Evolutionary conservation across 1,284 basidiomycete genomes (phyloP).

Genomic region (Tilletia walkeri): DNA sequence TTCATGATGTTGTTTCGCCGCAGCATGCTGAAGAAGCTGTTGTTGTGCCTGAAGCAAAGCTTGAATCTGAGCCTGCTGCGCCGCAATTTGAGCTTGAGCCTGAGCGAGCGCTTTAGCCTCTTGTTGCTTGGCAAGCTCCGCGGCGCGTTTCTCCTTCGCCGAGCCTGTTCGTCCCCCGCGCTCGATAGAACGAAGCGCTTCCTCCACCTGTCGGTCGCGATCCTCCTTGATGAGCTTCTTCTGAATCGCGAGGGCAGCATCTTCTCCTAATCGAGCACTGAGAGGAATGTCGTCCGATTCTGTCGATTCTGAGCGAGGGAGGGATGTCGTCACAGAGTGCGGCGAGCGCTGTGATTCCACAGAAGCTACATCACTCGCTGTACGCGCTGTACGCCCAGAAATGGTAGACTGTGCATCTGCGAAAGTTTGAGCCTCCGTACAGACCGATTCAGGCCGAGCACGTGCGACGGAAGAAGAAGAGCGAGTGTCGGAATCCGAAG

Average conservation of each 20-base stretch:
- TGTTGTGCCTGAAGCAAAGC: constrained; percentile 24
- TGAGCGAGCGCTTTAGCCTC: not conserved
- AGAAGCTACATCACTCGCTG: not conserved
- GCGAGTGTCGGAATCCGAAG: not conserved
- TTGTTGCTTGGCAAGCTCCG: not conserved
- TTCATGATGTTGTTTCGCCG: constrained; percentile 21
- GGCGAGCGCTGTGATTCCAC: not conserved
- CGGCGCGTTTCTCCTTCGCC: not conserved
- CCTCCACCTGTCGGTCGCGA: not conserved
- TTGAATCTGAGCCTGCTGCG: constrained; percentile 17
- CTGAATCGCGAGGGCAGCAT: not conserved
- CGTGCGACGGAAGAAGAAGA: not conserved
- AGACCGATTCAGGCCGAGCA: not conserved
- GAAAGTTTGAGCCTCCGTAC: no score
- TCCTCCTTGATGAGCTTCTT: not conserved
- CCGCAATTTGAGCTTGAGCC: not conserved
- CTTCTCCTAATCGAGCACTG: not conserved
- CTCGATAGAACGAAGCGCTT: not conserved
- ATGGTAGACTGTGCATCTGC: no score
- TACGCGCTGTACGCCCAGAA: not conserved
- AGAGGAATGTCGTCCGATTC: not conserved
- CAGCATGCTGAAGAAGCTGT: constrained; percentile 20
- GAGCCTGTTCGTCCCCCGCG: not conserved
- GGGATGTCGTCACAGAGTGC: not conserved
- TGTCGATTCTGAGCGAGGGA: not conserved